phyloP scores from a whole-genome alignment of 208 protist genomes.

The Leishmania guyanensis region DNA sequence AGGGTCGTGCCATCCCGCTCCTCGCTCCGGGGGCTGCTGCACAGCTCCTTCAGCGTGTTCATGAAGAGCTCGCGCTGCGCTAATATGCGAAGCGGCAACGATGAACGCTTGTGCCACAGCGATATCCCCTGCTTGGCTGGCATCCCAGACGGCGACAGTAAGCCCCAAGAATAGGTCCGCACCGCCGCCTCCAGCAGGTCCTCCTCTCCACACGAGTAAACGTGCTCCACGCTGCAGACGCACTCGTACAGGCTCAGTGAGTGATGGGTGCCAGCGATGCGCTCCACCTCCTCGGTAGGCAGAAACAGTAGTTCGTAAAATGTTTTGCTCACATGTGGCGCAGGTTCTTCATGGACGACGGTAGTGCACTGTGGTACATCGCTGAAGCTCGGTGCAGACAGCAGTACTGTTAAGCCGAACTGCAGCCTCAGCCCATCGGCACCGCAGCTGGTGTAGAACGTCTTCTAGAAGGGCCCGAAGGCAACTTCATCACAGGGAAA shows the following conservation, averaged over 20 bases:
- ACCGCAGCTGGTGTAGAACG: slow-evolving; percentile 8
- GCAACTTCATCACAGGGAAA: slow-evolving; percentile 15
- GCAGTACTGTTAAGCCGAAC: slow-evolving; percentile 14
- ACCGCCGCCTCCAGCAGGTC: slow-evolving; percentile 5
- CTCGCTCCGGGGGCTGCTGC: neutral
- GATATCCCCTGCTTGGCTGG: neutral
- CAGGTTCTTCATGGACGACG: slow-evolving; percentile 14
- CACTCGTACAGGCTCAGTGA: slow-evolving; percentile 13
- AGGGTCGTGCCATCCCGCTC: neutral
- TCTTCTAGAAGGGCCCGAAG: slow-evolving; percentile 11
- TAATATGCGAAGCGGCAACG: slow-evolving; percentile 8
- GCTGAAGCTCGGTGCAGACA: neutral
- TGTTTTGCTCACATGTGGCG: neutral
- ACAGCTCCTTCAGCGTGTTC: neutral
- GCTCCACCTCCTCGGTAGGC: slow-evolving; percentile 18
- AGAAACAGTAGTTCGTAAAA: slow-evolving; percentile 19
- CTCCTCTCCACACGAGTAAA: slow-evolving; percentile 20
- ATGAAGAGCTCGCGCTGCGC: slow-evolving; percentile 13
- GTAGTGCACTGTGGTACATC: slow-evolving; percentile 9
- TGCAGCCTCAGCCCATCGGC: slow-evolving; percentile 9
- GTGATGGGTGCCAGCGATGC: slow-evolving; percentile 10
- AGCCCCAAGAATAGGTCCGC: neutral
- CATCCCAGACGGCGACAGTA: neutral
- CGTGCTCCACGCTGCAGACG: slow-evolving; percentile 13
- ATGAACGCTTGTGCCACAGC: slow-evolving; percentile 14